Evolutionary conservation across 225 moss, liverwort and hornwort genomes (phyloP), one percentile per base, ranked within the genome.

Genomic region (Antitrichia curtipendula): DNA sequence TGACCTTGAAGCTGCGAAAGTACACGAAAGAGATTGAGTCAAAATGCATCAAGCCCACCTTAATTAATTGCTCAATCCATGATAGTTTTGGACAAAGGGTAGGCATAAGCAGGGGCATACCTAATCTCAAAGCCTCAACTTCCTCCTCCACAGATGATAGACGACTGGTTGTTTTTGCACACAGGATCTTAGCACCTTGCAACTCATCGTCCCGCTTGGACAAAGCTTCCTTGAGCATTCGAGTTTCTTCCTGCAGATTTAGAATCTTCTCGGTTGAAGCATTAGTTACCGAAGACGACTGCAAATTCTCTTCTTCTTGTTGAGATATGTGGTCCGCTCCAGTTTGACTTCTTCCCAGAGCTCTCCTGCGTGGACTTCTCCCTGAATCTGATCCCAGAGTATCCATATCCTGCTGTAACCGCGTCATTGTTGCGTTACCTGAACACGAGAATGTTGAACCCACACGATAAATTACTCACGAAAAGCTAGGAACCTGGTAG

Each of bases 71-170:
- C 57, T 45, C 29, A 58, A 72, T 80, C n/a, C 75, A 75, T 40
- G 27, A 41, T 72, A 73, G 27, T 29, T 79, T 86, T 58, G 27
- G 70, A 83, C 23, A 50, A 19, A 65, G 70, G 28, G 27, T n/a
- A 86, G 58, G 50, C 40, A 59, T 16, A 58, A 50, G 41, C 64
- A 41, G 41, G 63, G 56, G 57, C 40, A 78, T 6, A 87, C 88
- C 87, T 83, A 66, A 87, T 89, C 88, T 92, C 47, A 93, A 82
- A 19, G 77, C 69, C 86, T 91, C 92, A 43, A 96, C 84, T 88
- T 98, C 94, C 68, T 96, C 94, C 86, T 95, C 96, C n/a, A 90
- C 95, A 59, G 86, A 83, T 43, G 96, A 96, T 23, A 98, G 94
- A 76, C 93, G 93, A 84, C 93, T 98, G 34, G 98, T 93, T 25